Conservation (phyloP, 257 asterid species). For the Prunella vulgaris region DNA sequence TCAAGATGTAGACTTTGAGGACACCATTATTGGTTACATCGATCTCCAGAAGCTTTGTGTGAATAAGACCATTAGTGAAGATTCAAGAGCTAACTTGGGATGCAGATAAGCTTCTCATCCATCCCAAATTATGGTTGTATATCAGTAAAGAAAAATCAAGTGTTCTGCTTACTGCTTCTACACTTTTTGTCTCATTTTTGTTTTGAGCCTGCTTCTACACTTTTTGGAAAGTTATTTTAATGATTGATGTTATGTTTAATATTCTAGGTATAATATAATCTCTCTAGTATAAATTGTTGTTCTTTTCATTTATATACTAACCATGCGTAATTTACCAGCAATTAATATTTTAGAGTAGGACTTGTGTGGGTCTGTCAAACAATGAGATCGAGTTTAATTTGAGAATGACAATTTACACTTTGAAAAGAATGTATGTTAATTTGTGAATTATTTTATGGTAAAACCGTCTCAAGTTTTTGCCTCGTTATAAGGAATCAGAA, state of each 20-base stretch:
- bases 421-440: too few relatives aligned
- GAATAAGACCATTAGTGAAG: conserved; percentile 63
- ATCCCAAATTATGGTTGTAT: background rate
- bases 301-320: background rate
- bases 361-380: too few relatives aligned
- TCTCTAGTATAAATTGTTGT: background rate
- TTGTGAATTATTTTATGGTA: too few relatives aligned
- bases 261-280: background rate
- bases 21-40: conserved; percentile 81
- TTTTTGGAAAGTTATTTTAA: background rate
- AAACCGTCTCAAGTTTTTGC: too few relatives aligned
- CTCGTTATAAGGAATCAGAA: too few relatives aligned
- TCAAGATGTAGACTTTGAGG: conserved; percentile 79
- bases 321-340: background rate
- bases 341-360: too few relatives aligned
- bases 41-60: conserved; percentile 87
- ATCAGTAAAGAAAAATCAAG: background rate
- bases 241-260: background rate
- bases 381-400: too few relatives aligned
- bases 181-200: background rate
- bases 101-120: conserved; percentile 35
- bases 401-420: too few relatives aligned
- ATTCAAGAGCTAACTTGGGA: conserved; percentile 69
- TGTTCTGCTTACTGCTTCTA: background rate
- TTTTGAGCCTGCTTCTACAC: background rate